Percentiles rank a stretch among this genome's conserved stretches.
Evolutionary conservation across 345 rosid genomes (phyloP).

Genomic region (Citrus mangshanensis): DNA sequence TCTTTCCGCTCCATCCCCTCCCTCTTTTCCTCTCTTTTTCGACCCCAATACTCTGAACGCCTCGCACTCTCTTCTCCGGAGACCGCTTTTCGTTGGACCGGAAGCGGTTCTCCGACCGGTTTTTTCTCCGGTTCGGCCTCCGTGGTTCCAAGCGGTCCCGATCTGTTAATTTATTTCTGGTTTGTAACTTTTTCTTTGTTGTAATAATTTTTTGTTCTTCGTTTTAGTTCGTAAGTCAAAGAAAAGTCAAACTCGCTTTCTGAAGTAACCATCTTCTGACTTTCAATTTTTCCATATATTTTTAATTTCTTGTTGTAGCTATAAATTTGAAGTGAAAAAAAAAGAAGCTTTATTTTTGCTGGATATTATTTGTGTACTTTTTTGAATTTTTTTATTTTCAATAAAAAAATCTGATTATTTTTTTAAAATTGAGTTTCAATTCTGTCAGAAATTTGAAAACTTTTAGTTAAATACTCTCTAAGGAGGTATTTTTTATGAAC

Average conservation of each 20-base stretch:
- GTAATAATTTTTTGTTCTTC: neutral
- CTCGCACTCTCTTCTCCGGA: neutral
- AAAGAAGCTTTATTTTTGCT: neutral
- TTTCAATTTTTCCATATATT: neutral
- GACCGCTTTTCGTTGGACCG: neutral
- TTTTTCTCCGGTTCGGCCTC: neutral
- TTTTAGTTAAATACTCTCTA: neutral
- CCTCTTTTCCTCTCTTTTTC: neutral
- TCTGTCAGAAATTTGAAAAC: no score
- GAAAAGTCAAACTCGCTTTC: neutral
- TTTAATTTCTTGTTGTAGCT: neutral
- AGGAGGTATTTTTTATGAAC: neutral
- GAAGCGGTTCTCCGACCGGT: constrained; percentile 9
- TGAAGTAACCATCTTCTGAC: neutral
- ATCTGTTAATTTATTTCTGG: neutral
- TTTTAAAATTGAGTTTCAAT: no score
- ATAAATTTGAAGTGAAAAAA: neutral
- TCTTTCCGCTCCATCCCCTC: neutral
- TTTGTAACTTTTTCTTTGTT: neutral
- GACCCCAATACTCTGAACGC: no score
- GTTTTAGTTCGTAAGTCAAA: neutral
- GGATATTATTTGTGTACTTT: neutral
- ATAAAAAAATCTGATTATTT: no score
- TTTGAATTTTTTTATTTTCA: no score
- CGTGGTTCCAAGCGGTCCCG: constrained; percentile 6